Base-by-base conservation (phyloP, 129 eudicot genomes). In the Centella asiatica region DNA sequence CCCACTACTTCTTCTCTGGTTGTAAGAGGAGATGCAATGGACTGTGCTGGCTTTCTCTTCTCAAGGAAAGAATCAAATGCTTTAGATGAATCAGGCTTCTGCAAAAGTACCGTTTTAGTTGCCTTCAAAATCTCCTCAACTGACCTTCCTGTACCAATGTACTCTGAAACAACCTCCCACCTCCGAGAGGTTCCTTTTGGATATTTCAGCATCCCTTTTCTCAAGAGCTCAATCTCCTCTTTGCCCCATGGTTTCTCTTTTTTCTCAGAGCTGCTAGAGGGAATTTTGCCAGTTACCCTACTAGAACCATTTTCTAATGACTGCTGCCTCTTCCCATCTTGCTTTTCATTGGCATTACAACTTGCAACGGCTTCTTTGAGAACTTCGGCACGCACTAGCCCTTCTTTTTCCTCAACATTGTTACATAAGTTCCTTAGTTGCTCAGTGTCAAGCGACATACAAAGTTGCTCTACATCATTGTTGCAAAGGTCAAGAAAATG, bases 91-190 rank as follows among this genome's bases (percentile, higher is more conserved):
- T 93, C 99, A 1, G 99, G 99, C 73, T 87, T 93, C 65, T 93
- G 99, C 2, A 93, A 81, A 51, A 92, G 95, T 62, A 87, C 92
- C 0, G 95, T 84, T 78, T 93, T 93, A 32, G 96, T 84, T 32
- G 99, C 99, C 70, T 87, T 93, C 7, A 87, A 84, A 68, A 93
- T 93, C 89, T 87, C 99, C 22, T 87, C 99, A 22, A 93, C 95
- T 0, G 84, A 73, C 29, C 99, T 74, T 14, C 66, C 77, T 0
- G 99, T 85, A 6, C 99, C 99, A 48, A 93, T 84, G 70, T 80
- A 87, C 42, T 93, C 99, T 2, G 99, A 93, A 55, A 93, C 76
- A 47, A 93, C 99, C 67, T 93, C 99, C 99, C 99, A 93, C 74
- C 99, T 78, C 45, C 96, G 78, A 33, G 95, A 80, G 7, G 99